A percentile compares a stretch with the other conserved stretches of the same genome.
Evolutionary conservation across 2,329 filamentous ascomycete species (phyloP).

Genomic region (Neophaeococcomyces mojaviensis): DNA sequence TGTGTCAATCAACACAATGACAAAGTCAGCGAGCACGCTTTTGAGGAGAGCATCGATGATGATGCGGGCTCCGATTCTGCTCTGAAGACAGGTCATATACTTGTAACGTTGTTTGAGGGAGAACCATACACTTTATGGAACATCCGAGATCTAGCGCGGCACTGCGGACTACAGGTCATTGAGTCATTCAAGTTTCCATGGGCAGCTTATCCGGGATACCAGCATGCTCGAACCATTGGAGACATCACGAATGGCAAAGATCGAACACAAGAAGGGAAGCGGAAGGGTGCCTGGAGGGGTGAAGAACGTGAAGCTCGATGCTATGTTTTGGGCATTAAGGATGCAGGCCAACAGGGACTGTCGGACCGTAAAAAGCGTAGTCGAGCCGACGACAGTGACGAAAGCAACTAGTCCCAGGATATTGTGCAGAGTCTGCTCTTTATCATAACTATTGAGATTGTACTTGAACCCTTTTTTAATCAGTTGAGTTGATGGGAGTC

Average conservation of each 20-base stretch:
- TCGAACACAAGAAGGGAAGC: conserved; percentile 17
- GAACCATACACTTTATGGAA: conserved; percentile 97
- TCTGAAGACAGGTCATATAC: conserved; percentile 45
- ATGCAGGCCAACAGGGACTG: conserved; percentile 22
- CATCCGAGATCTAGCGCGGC: conserved; percentile 74
- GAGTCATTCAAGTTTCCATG: conserved; percentile 43
- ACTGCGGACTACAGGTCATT: conserved; percentile 44
- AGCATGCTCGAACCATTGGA: conserved; percentile 40
- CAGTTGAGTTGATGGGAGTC: too few relatives aligned
- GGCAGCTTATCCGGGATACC: conserved; percentile 40
- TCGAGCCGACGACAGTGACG: conserved; percentile 25
- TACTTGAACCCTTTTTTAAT: too few relatives aligned
- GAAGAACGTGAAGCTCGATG: conserved; percentile 41
- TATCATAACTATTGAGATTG: too few relatives aligned
- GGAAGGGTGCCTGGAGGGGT: conserved; percentile 39
- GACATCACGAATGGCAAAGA: conserved; percentile 35
- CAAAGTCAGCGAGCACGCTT: conserved; percentile 17
- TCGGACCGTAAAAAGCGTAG: conserved; percentile 30
- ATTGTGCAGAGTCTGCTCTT: too few relatives aligned
- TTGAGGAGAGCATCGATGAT: conserved; percentile 14
- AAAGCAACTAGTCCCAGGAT: conserved; percentile 22
- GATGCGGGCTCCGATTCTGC: conserved; percentile 12
- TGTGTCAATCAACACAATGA: conserved; percentile 20
- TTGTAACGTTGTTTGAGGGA: conserved; percentile 86
- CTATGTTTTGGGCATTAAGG: conserved; percentile 39